Conservation (phyloP, 495 filamentous ascomycete species). For the Saxispiralis lemnorum region DNA sequence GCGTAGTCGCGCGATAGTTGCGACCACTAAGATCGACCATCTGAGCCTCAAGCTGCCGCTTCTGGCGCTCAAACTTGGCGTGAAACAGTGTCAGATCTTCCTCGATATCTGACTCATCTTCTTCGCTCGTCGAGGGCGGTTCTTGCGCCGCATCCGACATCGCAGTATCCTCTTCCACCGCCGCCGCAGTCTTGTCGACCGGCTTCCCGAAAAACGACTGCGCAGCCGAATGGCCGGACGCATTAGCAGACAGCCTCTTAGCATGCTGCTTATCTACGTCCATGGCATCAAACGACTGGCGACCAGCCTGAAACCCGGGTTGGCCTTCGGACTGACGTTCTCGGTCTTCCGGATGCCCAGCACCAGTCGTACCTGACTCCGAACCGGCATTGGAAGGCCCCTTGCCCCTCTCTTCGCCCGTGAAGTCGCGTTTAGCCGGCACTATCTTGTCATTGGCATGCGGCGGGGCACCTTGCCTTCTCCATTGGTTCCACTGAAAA, state of each 20-base stretch:
- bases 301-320: not conserved
- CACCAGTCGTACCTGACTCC: not conserved
- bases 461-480: conserved; percentile 16
- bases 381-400: not conserved
- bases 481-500: conserved; percentile 21
- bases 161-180: not conserved
- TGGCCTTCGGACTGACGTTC: not conserved
- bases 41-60: conserved; percentile 19
- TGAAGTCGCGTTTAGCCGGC: conserved; percentile 18
- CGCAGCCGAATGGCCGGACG: conserved; percentile 9
- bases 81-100: conserved; percentile 21
- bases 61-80: conserved; percentile 22
- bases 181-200: not conserved
- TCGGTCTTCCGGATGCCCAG: not conserved
- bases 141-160: conserved; percentile 13
- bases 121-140: conserved; percentile 17
- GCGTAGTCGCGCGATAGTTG: conserved; percentile 18
- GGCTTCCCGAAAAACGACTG: conserved; percentile 16
- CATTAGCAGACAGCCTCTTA: not conserved
- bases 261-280: conserved; percentile 3
- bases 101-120: conserved; percentile 24
- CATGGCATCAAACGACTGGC: conserved; percentile 4
- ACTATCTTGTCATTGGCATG: conserved; percentile 7
- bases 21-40: conserved; percentile 20
- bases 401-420: conserved; percentile 15